These are phyloP conservation scores for Curvularia verruculosa DNA, from an alignment of 2,329 filamentous ascomycete species.

Conservation along the genomic window DNA sequence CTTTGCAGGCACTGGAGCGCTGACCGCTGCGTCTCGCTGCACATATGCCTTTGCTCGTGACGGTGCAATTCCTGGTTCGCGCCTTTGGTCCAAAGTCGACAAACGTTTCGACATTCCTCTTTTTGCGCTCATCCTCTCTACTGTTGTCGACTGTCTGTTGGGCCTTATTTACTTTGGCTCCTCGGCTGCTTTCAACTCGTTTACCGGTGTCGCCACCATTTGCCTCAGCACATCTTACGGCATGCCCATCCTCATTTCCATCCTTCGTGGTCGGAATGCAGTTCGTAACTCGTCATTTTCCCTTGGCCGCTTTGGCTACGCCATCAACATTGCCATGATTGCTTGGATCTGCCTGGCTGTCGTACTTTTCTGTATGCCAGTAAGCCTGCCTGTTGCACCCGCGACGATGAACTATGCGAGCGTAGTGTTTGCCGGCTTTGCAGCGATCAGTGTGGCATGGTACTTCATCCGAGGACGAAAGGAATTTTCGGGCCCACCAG, in stretches of 20 bases:
- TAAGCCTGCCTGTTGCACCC: constrained; percentile 51
- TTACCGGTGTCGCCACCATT: constrained; percentile 81
- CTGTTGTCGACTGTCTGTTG: constrained; percentile 70
- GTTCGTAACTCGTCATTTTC: constrained; percentile 71
- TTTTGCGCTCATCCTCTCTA: constrained; percentile 71
- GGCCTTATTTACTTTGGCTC: constrained; percentile 82
- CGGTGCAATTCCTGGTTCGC: constrained; percentile 73
- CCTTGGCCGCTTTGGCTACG: constrained; percentile 70
- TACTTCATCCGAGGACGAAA: constrained; percentile 49
- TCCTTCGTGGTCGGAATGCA: constrained; percentile 69
- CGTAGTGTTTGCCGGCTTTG: constrained; percentile 51
- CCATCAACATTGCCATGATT: constrained; percentile 72
- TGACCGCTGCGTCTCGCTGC: constrained; percentile 76
- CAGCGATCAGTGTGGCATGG: constrained; percentile 45
- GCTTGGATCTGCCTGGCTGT: constrained; percentile 73
- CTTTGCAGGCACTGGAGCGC: constrained; percentile 75
- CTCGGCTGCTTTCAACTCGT: constrained; percentile 76
- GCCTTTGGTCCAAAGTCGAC: constrained; percentile 70
- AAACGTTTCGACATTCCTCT: constrained; percentile 71
- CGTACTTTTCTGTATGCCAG: constrained; percentile 76
- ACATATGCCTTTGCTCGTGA: constrained; percentile 79
- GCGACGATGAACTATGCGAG: constrained; percentile 53
- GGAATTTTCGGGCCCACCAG: constrained; percentile 47
- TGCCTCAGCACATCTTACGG: constrained; percentile 78
- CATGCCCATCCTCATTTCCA: constrained; percentile 73